Evolutionary conservation across 2,329 filamentous ascomycete species (phyloP), one percentile per base, ranked within the genome.

Genomic region (Apiospora phragmitis): DNA sequence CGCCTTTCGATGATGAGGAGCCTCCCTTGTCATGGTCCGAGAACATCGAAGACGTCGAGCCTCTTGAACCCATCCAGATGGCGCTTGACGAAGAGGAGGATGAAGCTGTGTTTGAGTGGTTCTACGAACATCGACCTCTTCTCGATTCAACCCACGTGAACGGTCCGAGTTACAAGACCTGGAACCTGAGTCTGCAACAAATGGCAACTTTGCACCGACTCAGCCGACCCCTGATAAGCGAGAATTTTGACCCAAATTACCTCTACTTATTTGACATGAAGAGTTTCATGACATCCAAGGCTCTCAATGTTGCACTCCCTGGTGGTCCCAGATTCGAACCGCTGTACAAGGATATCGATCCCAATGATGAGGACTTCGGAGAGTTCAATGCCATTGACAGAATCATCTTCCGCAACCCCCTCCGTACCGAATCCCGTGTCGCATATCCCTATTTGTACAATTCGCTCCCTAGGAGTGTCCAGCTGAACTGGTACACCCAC

Each of bases 361-460:
- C 96, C 1, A 99, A 99, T 77, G 95, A 98, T 76, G 96, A 99
- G 81, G 96, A 99, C 79, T 99, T 99, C 82, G 96, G 96, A 82
- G 96, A 99, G 82, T 99, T 99, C 87, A 99, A 99, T 79, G 96
- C 96, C 43, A 99, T 99, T 77, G 96, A 99, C 79, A 94, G 97
- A 76, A 99, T 99, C 82, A 99, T 99, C 75, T 99, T 99, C 87
- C 93, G 96, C 74, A 92, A 93, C 65, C 95, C 95, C 0, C 97
- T 98, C 74, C 91, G 95, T 75, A 99, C 95, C 11, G 96, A 99
- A 82, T 98, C 97, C 78, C 91, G 95, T 65, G 96, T 99, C 59
- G 94, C 94, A 0, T 98, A 94, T 80, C 96, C 96, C 0, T 98
- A 92, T 80, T 87, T 99, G 7, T 99, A 99, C 85, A 99, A 99